Evolutionary conservation across 306 rosid species (phyloP), one percentile per base, ranked within the genome.

Genomic region (Medicago arabica): DNA sequence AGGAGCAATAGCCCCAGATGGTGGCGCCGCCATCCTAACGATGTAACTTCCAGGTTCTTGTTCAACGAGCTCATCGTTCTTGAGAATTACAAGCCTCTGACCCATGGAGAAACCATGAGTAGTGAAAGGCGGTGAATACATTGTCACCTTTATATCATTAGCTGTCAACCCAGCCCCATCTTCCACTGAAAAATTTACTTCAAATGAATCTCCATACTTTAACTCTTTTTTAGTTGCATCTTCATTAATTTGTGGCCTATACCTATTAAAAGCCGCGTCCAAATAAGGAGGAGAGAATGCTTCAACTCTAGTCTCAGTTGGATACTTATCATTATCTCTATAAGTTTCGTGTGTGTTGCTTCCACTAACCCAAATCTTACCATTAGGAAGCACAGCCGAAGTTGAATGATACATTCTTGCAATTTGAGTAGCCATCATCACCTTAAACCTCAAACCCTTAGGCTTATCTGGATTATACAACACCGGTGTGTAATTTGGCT

Each of bases 101-200:
- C 86, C 89, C 99, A 87, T 87, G 1, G 99, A 92, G 71, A 64
- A 83, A 0, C 99, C 99, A 21, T 92, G 99, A 46, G 99, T 96
- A 4, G 99, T 96, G 71, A 96, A 96, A 0, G 99, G 98, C 3
- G 96, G 93, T 4, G 79, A 47, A 67, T 88, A 88, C 76, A 96
- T 84, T 13, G 89, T 75, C 14, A 90, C 86, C 90, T 80, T 82
- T 9, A 96, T n/a, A 17, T 87, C 86, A 7, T 13, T 58, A 50
- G 17, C 53, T 1, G 9, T 2, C 66, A 74, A n/a, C 18, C 7
- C 17, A 16, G 0, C 9, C 6, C 13, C 14, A 3, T 79, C 80
- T 23, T 14, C 41, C 67, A 87, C 59, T 4, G 54, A 59, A 59
- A 96, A 88, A 2, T 25, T 14, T 1, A 74, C 18, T 8, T 17